Evolutionary conservation across 495 filamentous ascomycete genomes (phyloP), one percentile per base, ranked within the genome.

Genomic region (Penicillium cataractarum): DNA sequence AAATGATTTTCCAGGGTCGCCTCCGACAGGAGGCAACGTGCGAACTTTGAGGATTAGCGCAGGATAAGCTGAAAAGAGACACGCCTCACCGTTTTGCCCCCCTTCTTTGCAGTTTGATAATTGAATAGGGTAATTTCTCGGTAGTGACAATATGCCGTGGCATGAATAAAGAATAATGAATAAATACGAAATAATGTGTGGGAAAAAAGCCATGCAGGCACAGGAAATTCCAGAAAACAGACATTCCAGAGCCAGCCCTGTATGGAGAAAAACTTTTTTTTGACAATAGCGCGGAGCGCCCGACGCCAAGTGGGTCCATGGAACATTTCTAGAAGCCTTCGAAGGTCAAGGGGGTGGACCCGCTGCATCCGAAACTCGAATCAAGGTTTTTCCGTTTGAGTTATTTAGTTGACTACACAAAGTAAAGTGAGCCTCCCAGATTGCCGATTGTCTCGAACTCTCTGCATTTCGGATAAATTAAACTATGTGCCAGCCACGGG

Each of bases 121-220:
- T 17, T 52, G 17, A 32, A 12, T 12, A 37, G 9, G 4, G 42
- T 21, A 46, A 9, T 46, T 21, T 46, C 42, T 44, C 19, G 52
- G 55, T 35, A 40, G 21, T 58, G 53, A 52, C 21, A 54, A 39
- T 55, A 44, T 57, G 55, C 53, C 63, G 49, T n/a, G 58, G 32
- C 46, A 37, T 17, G 8, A 26, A 15, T n/a, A 29, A 52, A 31
- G 26, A 32, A 32, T 27, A 29, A 29, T 15, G 9, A 19, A 52
- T 29, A 26, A 31, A 39, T 39, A 44, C n/a, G 15, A 46, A 42
- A 24, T 8, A 26, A 29, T 17, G 22, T 24, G n/a, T 1, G 9
- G 3, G 17, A 22, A 15, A 17, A 27, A 50, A n/a, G 5, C 24
- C 24, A 26, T 50, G 48, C 27, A 51, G 24, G 2, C 31, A 19